Base-by-base conservation (phyloP, 1,284 basidiomycete species). In the Mrakiaceae sp. region DNA sequence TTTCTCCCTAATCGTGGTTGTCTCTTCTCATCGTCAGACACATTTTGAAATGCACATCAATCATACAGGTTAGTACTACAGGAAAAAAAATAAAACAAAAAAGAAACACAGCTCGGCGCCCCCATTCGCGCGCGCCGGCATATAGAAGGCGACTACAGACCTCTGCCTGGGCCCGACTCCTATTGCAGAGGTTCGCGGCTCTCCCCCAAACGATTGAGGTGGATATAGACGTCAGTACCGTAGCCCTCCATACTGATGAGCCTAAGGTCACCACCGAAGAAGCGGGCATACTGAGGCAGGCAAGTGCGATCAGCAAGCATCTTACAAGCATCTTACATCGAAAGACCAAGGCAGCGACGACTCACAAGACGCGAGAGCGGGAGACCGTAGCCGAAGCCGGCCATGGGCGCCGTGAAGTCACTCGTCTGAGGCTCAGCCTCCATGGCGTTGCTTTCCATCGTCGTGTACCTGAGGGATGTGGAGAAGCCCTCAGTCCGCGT, bases 321-420 rank as follows among this genome's bases (percentile, higher is more conserved):
- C 27, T 27, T 27, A 27, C 39, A 56, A 51, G 54, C 14, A 55
- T 27, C 27, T 27, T 27, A 27, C 27, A 27, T 27, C 27, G 27
- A 27, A 27, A 27, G 27, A 27, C 27, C 27, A 27, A 27, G 27
- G 27, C 27, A 27, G 27, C 27, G 27, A 27, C 27, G 27, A 27
- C 27, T 27, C 27, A 27, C 27, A 27, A 96, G 77, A 77, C 93
- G 79, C 61, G 90, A 92, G 40, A 96, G 79, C 8, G 95, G 95
- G 40, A 98, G 76, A 0, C 94, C 94, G 75, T 97, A 98, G 5
- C 90, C 92, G 72, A 94, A 98, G 3, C 95, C 95, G 52, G 95
- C 95, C 93, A 98, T 96, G 0, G 95, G 95, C 4, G 95, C 95
- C 74, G 93, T 92, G 77, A 98, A 98, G 76, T 98, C 95, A 66